Percentiles rank a stretch among this genome's conserved stretches.
phyloP scores from a whole-genome alignment of 169 alveolate genomes.

The Theileria luwenshuni region DNA sequence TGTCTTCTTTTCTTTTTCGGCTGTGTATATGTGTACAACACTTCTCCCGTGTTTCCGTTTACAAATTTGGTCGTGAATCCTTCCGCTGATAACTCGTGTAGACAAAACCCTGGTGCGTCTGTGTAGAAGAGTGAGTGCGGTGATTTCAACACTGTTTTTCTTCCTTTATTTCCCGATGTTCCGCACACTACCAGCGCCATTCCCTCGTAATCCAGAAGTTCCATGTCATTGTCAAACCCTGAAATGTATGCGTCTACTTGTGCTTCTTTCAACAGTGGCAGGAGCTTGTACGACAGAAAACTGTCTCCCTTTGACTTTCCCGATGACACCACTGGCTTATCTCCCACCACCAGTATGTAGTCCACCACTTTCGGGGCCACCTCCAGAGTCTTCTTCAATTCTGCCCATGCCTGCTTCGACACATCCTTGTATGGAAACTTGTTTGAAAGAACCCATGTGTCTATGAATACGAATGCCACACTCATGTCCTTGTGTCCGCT shows the following conservation, averaged over 20 bases:
- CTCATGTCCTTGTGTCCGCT: conserved; percentile 84
- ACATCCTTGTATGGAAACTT: conserved; percentile 84
- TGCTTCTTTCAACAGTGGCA: conserved; percentile 84
- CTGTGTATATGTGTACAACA: conserved; percentile 74
- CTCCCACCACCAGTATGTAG: conserved; percentile 88
- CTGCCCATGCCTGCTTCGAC: conserved; percentile 84
- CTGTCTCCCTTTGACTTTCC: conserved; percentile 88
- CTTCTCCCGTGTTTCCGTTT: conserved; percentile 77
- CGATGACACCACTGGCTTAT: conserved; percentile 85
- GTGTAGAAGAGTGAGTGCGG: conserved; percentile 74
- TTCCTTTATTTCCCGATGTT: conserved; percentile 76
- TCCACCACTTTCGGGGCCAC: conserved; percentile 84
- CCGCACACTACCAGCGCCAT: conserved; percentile 79
- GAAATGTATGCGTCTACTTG: conserved; percentile 88
- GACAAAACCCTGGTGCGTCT: conserved; percentile 82
- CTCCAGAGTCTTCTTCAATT: conserved; percentile 81
- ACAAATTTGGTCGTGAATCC: conserved; percentile 80
- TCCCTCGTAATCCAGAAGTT: conserved; percentile 67
- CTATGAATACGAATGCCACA: conserved; percentile 84
- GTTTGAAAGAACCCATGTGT: conserved; percentile 87
- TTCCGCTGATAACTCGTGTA: conserved; percentile 78
- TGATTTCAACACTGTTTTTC: conserved; percentile 64
- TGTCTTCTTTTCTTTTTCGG: conserved; percentile 70
- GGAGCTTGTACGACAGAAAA: conserved; percentile 75
- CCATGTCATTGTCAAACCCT: conserved; percentile 88